Percentiles rank a stretch among this genome's conserved stretches.
Evolutionary conservation across 306 rosid genomes (phyloP).

Genomic region (Acacia crassicarpa): DNA sequence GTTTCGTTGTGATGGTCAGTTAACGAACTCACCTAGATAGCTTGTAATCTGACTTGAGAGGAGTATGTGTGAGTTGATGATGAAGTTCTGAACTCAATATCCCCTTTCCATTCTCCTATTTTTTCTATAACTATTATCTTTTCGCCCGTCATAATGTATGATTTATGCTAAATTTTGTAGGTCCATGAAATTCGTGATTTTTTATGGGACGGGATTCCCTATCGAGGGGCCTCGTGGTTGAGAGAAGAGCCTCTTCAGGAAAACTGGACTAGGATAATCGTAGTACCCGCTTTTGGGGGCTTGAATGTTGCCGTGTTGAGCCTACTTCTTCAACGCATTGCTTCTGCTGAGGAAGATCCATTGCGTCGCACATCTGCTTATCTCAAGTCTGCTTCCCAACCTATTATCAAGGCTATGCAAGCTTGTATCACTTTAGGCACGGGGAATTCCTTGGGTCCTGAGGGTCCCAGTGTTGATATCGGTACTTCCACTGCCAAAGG

Average conservation of each 20-base stretch:
- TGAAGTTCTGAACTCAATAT: neutral
- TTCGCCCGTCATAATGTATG: neutral
- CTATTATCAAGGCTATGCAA: slow-evolving; percentile 72
- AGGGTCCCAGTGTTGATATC: slow-evolving; percentile 92
- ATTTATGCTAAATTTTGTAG: slow-evolving; percentile 30
- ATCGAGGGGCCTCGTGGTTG: slow-evolving; percentile 83
- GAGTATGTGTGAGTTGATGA: neutral
- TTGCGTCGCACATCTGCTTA: slow-evolving; percentile 31
- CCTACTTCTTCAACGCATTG: slow-evolving; percentile 42
- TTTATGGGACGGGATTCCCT: slow-evolving; percentile 82
- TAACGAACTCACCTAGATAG: neutral
- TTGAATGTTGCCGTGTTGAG: slow-evolving; percentile 53
- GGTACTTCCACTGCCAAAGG: slow-evolving; percentile 86
- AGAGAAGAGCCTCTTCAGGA: slow-evolving; percentile 60
- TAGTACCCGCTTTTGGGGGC: slow-evolving; percentile 84
- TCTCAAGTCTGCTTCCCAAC: slow-evolving; percentile 53
- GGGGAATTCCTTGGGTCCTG: slow-evolving; percentile 89
- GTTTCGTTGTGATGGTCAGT: neutral
- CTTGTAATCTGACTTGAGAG: neutral
- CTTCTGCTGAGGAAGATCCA: slow-evolving; percentile 35
- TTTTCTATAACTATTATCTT: neutral
- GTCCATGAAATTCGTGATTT: slow-evolving; percentile 80
- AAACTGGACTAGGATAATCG: slow-evolving; percentile 67
- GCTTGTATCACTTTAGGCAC: slow-evolving; percentile 87
- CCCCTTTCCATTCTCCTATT: neutral